phyloP scores from a whole-genome alignment of 2,329 filamentous ascomycete species.

The Colletotrichum magnum region DNA sequence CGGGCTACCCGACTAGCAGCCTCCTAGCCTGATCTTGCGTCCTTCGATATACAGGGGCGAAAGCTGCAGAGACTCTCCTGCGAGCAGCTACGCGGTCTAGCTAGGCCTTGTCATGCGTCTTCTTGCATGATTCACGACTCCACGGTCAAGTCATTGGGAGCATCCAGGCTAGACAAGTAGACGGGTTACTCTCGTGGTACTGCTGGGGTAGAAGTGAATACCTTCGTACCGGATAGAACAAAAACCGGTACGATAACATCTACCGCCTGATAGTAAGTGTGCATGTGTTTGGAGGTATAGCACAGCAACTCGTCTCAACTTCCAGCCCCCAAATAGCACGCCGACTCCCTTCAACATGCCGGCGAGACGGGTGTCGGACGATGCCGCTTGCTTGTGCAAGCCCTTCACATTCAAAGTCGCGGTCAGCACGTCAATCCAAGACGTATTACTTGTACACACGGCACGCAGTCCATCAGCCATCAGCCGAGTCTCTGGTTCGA shows the following conservation, averaged over 20 bases:
- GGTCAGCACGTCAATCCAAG: not conserved
- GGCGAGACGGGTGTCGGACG: not conserved
- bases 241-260: too few relatives aligned
- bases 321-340: not conserved
- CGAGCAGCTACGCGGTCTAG: not conserved
- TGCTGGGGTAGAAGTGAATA: conserved; percentile 3
- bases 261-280: too few relatives aligned
- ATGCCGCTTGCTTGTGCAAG: not conserved
- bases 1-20: conserved; percentile 10
- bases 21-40: conserved; percentile 11
- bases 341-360: not conserved
- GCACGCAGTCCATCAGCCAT: not conserved
- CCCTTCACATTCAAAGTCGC: not conserved
- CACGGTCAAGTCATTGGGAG: conserved; percentile 1
- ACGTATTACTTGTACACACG: not conserved
- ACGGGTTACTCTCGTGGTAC: conserved; percentile 16
- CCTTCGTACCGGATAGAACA: not conserved
- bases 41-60: conserved; percentile 19
- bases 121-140: conserved; percentile 18
- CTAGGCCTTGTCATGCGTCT: conserved; percentile 12
- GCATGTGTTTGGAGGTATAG: not conserved
- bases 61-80: conserved; percentile 12
- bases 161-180: not conserved
- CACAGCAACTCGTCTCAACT: not conserved
- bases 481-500: conserved; percentile 24